Percentiles rank a stretch among this genome's conserved stretches.
Conservation (phyloP, 2,329 filamentous ascomycete species). For the Botryotinia calthae region DNA sequence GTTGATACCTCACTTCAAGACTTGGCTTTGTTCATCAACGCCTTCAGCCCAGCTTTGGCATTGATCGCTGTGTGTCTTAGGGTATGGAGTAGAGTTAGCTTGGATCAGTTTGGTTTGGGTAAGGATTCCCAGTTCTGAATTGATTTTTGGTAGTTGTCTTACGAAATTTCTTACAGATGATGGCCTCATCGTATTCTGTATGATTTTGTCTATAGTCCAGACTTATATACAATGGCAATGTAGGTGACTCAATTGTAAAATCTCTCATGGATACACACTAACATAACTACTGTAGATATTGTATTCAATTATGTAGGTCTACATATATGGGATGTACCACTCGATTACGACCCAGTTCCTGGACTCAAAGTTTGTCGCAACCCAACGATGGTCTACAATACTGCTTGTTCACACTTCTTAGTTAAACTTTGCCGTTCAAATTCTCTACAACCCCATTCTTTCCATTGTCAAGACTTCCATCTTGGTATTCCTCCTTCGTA, state of each 20-base stretch:
- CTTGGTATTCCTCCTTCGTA: not conserved
- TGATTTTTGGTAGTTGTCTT: not conserved
- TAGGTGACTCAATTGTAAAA: not conserved
- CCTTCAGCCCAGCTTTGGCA: not conserved
- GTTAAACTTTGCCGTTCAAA: not conserved
- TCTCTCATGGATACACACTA: not conserved
- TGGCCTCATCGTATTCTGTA: not conserved
- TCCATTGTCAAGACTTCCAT: not conserved
- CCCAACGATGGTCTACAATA: not conserved
- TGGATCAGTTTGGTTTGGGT: not conserved
- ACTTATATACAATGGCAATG: not conserved
- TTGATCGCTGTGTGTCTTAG: not conserved
- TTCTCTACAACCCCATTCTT: not conserved
- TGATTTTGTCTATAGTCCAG: not conserved
- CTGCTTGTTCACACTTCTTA: not conserved
- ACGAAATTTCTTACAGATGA: not conserved
- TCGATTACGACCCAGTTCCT: not conserved
- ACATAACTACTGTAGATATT: not conserved
- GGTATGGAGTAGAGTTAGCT: not conserved
- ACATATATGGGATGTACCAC: conserved; percentile 4
- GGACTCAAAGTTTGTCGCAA: not conserved
- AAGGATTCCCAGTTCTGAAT: not conserved
- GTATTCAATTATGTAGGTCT: not conserved
- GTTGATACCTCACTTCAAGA: not conserved
- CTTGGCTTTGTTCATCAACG: not conserved